Conservation (phyloP, 495 filamentous ascomycete genomes). For the Aspergillus incahuasiensis region DNA sequence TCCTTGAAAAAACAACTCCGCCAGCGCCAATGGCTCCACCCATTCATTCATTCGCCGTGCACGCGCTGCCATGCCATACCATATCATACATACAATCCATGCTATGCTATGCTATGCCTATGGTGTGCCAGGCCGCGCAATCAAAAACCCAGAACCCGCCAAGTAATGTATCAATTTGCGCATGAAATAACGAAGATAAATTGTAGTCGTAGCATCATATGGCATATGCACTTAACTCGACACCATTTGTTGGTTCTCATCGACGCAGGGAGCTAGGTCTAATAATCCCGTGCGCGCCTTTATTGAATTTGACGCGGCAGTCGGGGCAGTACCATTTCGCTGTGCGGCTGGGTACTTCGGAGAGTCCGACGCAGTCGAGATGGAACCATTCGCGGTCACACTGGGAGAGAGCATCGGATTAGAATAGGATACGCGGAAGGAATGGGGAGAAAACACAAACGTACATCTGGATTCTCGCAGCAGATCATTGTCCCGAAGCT, state of each 20-base stretch:
- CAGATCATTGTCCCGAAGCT: conserved; percentile 94
- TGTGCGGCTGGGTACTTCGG: conserved; percentile 66
- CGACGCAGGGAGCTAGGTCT: conserved; percentile 30
- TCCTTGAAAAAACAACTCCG: neutral
- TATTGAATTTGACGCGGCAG: conserved; percentile 65
- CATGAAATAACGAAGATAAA: conserved; percentile 3
- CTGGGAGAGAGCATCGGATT: too few species aligned
- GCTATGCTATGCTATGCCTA: too few species aligned
- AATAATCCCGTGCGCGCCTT: conserved; percentile 40
- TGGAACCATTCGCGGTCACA: conserved; percentile 89
- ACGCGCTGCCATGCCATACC: neutral
- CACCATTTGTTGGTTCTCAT: conserved; percentile 8
- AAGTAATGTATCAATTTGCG: neutral
- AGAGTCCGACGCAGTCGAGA: conserved; percentile 77
- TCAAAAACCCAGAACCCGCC: conserved; percentile 4
- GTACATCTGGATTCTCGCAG: conserved; percentile 86
- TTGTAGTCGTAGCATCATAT: conserved; percentile 29
- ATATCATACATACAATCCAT: too few species aligned
- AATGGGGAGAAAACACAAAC: conserved; percentile 26
- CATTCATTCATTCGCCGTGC: neutral
- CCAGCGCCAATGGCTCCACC: conserved; percentile 1
- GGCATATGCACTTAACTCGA: conserved; percentile 1
- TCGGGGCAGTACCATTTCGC: conserved; percentile 96
- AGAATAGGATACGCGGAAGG: neutral
- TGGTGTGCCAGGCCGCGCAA: conserved; percentile 11